phyloP scores from a whole-genome alignment of 2,329 filamentous ascomycete genomes.

The Diplodia intermedia region DNA sequence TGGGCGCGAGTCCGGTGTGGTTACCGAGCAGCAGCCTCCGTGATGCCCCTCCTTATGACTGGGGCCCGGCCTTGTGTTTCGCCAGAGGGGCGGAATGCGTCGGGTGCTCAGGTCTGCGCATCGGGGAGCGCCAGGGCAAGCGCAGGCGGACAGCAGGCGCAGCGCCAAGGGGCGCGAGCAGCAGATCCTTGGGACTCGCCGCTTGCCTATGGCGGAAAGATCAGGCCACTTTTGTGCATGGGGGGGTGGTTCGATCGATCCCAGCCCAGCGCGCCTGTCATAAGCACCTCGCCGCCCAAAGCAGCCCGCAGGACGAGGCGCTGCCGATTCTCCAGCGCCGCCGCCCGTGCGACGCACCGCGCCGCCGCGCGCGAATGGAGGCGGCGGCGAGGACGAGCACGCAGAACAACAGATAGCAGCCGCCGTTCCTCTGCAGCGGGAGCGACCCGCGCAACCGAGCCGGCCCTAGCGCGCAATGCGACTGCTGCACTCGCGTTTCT shows the following conservation, averaged over 20 bases:
- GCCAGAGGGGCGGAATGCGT: conserved; percentile 29
- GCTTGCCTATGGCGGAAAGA: conserved; percentile 15
- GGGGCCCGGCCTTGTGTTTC: conserved; percentile 28
- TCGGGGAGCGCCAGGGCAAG: conserved; percentile 22
- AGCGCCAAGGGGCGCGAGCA: conserved; percentile 29
- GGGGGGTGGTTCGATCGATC: conserved; percentile 29
- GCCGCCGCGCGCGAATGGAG: background rate
- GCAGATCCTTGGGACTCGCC: conserved; percentile 27
- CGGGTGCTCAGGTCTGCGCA: conserved; percentile 26
- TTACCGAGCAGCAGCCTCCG: conserved; percentile 29
- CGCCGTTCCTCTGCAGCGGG: conserved; percentile 14
- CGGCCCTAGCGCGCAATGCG: conserved; percentile 17
- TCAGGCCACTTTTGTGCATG: conserved; percentile 30
- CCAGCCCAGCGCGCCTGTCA: conserved; percentile 22
- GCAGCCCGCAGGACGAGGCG: conserved; percentile 3
- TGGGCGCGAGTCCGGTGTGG: conserved; percentile 24
- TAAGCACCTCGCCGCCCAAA: conserved; percentile 21
- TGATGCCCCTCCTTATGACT: conserved; percentile 32
- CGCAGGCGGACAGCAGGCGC: conserved; percentile 27
- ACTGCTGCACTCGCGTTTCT: background rate
- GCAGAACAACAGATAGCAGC: background rate
- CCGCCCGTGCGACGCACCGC: conserved; percentile 10
- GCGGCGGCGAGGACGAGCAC: background rate
- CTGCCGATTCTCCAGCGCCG: conserved; percentile 13
- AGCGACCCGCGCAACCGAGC: conserved; percentile 23